Evolutionary conservation across 306 rosid genomes (phyloP), one percentile per base, ranked within the genome.

Genomic region (Acacia melanoxylon): DNA sequence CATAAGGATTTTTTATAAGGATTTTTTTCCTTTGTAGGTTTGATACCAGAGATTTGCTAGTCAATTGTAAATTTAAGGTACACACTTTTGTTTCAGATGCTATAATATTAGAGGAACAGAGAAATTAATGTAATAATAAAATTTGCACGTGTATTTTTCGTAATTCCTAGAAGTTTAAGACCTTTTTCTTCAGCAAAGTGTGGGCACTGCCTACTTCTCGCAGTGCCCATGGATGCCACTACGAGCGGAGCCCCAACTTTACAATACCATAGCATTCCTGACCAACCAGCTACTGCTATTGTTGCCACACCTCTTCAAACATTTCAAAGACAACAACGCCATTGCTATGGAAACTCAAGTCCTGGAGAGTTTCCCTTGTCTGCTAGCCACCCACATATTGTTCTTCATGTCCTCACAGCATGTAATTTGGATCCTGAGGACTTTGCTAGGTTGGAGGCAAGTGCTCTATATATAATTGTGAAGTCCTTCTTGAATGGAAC

Each of bases 151-250:
- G 79, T 85, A 84, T 87, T 78, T 89, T 83, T 89, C 85, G 11
- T 81, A 81, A 90, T 90, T 86, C 86, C 81, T 93, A 87, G 93
- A 85, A 80, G 83, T 75, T 84, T 89, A 68, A 88, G 90, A 86
- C 79, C 83, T 82, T 82, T 82, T 78, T 80, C 86, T 68, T 78
- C 86, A 78, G 88, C 88, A 82, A 87, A 86, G 85, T 79, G 90
- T 81, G 94, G 95, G 92, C 93, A 90, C 98, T 95, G 98, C 93
- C 44, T 54, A 86, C 81, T 40, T 48, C 73, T 48, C 52, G 97
- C 97, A 93, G 97, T 93, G 98, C 98, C 97, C 93, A 95, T 95
- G 98, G 99, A 95, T 59, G 98, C 97, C 84, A 89, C 99, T 67
- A 88, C 98, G 3, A 89, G 98, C 80, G 94, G 97, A 86, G 92